Evolutionary conservation across 345 rosid genomes (phyloP), one percentile per base, ranked within the genome.

Genomic region (Dovyalis caffra): DNA sequence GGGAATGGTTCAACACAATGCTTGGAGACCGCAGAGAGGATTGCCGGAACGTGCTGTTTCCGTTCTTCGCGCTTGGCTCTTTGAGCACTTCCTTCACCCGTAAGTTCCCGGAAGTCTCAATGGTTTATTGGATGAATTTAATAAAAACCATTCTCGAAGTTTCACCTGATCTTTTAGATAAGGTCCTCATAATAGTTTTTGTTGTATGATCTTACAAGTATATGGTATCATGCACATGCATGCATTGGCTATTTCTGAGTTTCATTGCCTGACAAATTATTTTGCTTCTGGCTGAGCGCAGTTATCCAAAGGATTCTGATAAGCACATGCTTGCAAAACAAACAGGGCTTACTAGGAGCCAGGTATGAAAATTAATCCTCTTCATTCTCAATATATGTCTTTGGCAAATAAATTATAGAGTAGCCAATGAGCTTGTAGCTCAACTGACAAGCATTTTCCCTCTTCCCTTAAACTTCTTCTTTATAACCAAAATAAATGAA

Each of bases 51-150:
- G 90, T 49, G 89, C 95, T 51, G 95, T 92, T 58, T 85, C 90
- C 0, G 75, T 87, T 63, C 95, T 92, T 12, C 93, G 97, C 0
- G 83, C 92, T 79, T 92, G 97, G 97, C 95, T 92, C 70, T 92
- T 92, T 35, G 90, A 92, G 71, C 93, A 92, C 78, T 92, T 92
- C 76, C 97, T 90, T 69, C 95, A 90, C 83, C 97, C 97, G 97
- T 92, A 85, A 70, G 89, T 67, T 34, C 38, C 67, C 21, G 23
- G 57, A 11, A 40, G 45, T 40, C 16, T 40, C 45, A 11, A 9
- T 40, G 12, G 16, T 40, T 15, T 40, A 53, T 8, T 2, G n/a
- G 10, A 53, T 53, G 12, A n/a, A n/a, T 23, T 21, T 53, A 53
- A 21, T n/a, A n/a, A n/a, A 3, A 53, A 8, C 60, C 26, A 53